Conservation (phyloP, 2,329 filamentous ascomycete genomes). For the Didymella pinodella region DNA sequence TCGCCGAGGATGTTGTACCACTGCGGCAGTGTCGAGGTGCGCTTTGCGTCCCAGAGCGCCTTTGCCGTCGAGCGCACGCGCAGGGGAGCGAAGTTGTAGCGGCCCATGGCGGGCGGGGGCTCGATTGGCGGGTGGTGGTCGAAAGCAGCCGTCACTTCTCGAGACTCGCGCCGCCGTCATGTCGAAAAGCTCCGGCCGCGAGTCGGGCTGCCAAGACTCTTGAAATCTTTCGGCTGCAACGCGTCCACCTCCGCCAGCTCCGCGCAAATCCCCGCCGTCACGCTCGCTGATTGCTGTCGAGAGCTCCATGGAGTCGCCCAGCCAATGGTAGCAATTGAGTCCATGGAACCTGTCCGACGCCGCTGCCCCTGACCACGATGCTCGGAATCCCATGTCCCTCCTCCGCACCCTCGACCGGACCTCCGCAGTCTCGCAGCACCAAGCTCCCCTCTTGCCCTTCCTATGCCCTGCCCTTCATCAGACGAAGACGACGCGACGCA, state of each 20-base stretch:
- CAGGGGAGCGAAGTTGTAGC: conserved; percentile 60
- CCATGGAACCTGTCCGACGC: conserved; percentile 29
- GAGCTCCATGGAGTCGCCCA: conserved; percentile 27
- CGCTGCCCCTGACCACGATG: conserved; percentile 61
- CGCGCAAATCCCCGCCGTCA: conserved; percentile 10
- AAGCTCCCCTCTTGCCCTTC: conserved; percentile 43
- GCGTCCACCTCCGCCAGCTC: conserved; percentile 11
- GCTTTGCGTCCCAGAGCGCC: conserved; percentile 57
- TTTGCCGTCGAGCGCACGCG: conserved; percentile 63
- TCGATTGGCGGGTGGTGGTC: neutral
- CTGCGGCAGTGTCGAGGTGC: conserved; percentile 54
- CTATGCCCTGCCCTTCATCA: conserved; percentile 38
- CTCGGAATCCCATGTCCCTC: conserved; percentile 70
- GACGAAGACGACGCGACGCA: conserved; percentile 19
- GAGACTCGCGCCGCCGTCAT: neutral
- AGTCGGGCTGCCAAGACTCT: conserved; percentile 41
- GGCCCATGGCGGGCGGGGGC: conserved; percentile 54
- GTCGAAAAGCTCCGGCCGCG: conserved; percentile 13
- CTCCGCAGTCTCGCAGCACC: conserved; percentile 56
- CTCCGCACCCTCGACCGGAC: conserved; percentile 63
- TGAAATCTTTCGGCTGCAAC: conserved; percentile 25
- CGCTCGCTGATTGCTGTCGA: neutral
- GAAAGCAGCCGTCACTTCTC: neutral
- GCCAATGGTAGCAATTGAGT: conserved; percentile 17
- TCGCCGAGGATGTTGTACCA: conserved; percentile 66